Conservation (phyloP, 495 filamentous ascomycete species). For the Aspergillus nidulans region DNA sequence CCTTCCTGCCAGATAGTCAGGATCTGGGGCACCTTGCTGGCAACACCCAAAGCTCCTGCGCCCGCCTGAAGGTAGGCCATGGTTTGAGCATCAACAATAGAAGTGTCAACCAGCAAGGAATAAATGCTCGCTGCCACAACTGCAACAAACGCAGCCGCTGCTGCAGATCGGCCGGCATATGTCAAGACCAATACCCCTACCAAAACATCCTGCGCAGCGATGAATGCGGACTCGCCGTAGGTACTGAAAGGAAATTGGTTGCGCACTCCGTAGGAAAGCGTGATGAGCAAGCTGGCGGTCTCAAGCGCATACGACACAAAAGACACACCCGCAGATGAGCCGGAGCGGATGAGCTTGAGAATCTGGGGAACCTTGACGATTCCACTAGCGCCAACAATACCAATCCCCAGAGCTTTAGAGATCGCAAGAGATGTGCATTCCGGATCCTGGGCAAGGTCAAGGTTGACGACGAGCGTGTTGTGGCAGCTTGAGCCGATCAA, state of each 20-base stretch:
- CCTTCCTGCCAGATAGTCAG: slow-evolving; percentile 74
- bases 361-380: slow-evolving; percentile 97
- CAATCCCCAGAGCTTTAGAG: slow-evolving; percentile 87
- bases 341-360: slow-evolving; percentile 76
- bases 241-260: slow-evolving; percentile 93
- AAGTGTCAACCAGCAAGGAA: slow-evolving; percentile 61
- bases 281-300: slow-evolving; percentile 77
- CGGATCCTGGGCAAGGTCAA: slow-evolving; percentile 64
- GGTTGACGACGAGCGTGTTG: slow-evolving; percentile 70
- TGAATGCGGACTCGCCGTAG: slow-evolving; percentile 88
- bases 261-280: slow-evolving; percentile 82
- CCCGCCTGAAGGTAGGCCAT: slow-evolving; percentile 78
- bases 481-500: slow-evolving; percentile 84
- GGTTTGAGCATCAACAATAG: slow-evolving; percentile 60
- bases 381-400: slow-evolving; percentile 80
- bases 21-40: slow-evolving; percentile 92
- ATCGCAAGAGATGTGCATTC: slow-evolving; percentile 81
- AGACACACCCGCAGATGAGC: slow-evolving; percentile 74
- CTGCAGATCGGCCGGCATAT: slow-evolving; percentile 61
- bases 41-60: slow-evolving; percentile 75
- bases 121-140: slow-evolving; percentile 62
- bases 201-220: slow-evolving; percentile 84
- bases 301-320: slow-evolving; percentile 92
- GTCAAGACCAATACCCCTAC: slow-evolving; percentile 80
- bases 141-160: slow-evolving; percentile 68